A percentile compares a stretch with the other conserved stretches of the same genome.
phyloP scores from a whole-genome alignment of 148 eudicot species.

The Amaranthus palmeri region DNA sequence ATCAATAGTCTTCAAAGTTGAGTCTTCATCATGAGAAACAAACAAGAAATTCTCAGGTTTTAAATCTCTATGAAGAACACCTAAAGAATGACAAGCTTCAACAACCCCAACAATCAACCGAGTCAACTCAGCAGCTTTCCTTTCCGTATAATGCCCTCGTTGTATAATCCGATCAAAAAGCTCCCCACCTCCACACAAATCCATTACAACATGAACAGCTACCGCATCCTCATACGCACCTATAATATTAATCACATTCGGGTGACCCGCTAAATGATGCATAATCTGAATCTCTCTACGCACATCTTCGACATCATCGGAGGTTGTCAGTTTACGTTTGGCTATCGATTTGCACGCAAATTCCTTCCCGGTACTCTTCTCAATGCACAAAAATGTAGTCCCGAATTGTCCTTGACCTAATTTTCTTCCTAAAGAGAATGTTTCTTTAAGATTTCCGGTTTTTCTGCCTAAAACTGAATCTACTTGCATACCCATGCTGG shows the following conservation, averaged over 20 bases:
- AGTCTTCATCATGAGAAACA: constrained; percentile 22
- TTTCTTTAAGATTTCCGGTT: constrained; percentile 26
- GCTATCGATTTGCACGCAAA: constrained; percentile 34
- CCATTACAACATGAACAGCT: constrained; percentile 34
- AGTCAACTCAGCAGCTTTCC: constrained; percentile 30
- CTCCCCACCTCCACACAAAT: constrained; percentile 31
- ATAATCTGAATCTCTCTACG: constrained; percentile 34
- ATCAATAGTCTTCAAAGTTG: constrained; percentile 32
- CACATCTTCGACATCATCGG: constrained; percentile 31
- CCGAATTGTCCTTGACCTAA: constrained; percentile 37
- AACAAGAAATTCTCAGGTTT: constrained; percentile 44
- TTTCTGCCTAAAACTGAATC: constrained; percentile 35
- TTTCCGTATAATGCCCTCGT: constrained; percentile 28
- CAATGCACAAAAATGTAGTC: constrained; percentile 27
- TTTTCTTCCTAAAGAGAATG: constrained; percentile 23
- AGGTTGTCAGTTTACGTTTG: constrained; percentile 27
- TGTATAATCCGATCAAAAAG: constrained; percentile 32
- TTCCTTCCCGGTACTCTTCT: constrained; percentile 20
- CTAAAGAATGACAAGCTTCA: constrained; percentile 32
- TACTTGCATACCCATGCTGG: constrained; percentile 27
- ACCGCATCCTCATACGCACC: constrained; percentile 32
- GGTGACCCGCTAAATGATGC: constrained; percentile 27
- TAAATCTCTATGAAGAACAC: constrained; percentile 33
- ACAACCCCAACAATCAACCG: constrained; percentile 34
- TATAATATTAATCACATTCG: constrained; percentile 22